Evolutionary conservation across 331 rosid genomes (phyloP).

Genomic region (Quercus phellos): DNA sequence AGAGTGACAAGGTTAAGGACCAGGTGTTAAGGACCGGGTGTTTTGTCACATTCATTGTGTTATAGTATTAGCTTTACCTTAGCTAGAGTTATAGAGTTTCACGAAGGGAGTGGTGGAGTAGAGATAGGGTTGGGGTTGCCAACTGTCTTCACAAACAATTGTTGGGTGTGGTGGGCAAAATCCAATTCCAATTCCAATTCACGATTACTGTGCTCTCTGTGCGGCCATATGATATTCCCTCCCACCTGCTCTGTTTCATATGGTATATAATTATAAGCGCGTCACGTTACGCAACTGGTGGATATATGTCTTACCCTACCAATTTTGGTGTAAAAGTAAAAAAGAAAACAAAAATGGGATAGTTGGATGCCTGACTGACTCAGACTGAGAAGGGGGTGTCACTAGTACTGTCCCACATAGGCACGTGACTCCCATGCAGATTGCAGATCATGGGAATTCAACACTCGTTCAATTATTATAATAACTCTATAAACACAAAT

Average conservation of each 20-base stretch:
- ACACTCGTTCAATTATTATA: too few species aligned
- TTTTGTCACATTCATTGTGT: too few species aligned
- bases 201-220: not conserved
- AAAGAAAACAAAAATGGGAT: too few species aligned
- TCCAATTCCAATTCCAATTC: not conserved
- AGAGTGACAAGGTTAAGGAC: too few species aligned
- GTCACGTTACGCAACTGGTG: not conserved
- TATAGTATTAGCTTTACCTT: not conserved
- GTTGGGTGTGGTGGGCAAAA: not conserved
- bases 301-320: too few species aligned
- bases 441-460: not conserved
- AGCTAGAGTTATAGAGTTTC: slow-evolving; percentile 28
- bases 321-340: too few species aligned
- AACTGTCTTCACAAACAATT: slow-evolving; percentile 37
- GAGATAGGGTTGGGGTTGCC: slow-evolving; percentile 15
- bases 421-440: not conserved
- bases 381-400: too few species aligned
- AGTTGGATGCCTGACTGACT: too few species aligned
- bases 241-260: slow-evolving; percentile 18
- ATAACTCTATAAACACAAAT: too few species aligned
- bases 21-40: too few species aligned
- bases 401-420: not conserved
- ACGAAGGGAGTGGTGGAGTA: not conserved
- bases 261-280: too few species aligned
- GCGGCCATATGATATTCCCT: not conserved